Evolutionary conservation across 768 basidiomycete species (phyloP), one percentile per base, ranked within the genome.

Genomic region (Boletus sensibilis): DNA sequence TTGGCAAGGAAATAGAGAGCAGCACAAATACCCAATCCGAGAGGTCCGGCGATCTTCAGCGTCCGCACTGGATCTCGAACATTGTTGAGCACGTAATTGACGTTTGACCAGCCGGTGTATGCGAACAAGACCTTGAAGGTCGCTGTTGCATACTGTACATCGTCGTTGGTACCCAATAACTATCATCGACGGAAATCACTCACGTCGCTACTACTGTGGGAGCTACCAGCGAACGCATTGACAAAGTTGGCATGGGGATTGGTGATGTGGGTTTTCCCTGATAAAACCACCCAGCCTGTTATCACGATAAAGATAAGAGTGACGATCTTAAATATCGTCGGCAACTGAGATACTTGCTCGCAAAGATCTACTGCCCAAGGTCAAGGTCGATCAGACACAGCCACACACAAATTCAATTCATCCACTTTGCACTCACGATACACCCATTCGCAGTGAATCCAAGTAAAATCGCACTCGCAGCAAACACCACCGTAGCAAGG

Each of bases 91-190:
- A 57, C 83, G 50, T 82, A 82, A 63, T 84, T 84, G 45, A 80
- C 78, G 45, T 80, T 82, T 3, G 79, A 80, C 83, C 84, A 85
- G 5, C 83, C 83, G 4, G 68, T 33, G 51, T 78, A 81, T 1
- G 78, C 67, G n/a, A n/a, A 56, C 76, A 86, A 71, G n/a, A 86
- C 82, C 58, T 84, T 84, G 77, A 83, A 84, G 2, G 77, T 83
- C 2, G 82, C 84, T 1, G 83, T 83, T 0, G 83, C 83, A 52
- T 84, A 86, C 83, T 84, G 52, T 7, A 9, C 44, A 3, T 21
- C 4, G n/a, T 34, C 34, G 21, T 52, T 31, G 10, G 23, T 12
- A 42, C 12, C 27, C 8, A 14, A 18, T 0, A 12, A 0, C 33
- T 5, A 40, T 20, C 16, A 8, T 21, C 2, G 23, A 23, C 1